Evolutionary conservation across 768 basidiomycete genomes (phyloP).

Genomic region (Sistotremastrum suecicum): DNA sequence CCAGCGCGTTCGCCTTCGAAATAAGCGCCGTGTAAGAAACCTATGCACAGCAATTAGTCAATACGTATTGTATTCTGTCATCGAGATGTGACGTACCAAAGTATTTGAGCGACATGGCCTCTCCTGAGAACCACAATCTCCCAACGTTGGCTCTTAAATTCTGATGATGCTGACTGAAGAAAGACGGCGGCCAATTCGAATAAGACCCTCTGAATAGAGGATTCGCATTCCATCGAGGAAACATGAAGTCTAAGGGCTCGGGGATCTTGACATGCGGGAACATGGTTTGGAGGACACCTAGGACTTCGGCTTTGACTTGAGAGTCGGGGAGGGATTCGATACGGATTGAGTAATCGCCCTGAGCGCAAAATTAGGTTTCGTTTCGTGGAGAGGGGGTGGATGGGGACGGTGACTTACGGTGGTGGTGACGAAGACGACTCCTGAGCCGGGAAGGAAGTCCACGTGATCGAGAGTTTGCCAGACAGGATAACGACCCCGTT

Average conservation of each 20-base stretch:
- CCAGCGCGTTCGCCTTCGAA: slow-evolving; percentile 35
- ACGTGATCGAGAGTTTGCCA: slow-evolving; percentile 53
- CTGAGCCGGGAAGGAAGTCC: slow-evolving; percentile 45
- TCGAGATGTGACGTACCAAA: slow-evolving; percentile 29
- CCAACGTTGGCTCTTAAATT: slow-evolving; percentile 43
- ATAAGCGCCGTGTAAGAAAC: slow-evolving; percentile 46
- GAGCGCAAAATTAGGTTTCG: neutral
- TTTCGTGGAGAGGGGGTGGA: neutral
- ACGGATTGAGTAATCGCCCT: slow-evolving; percentile 51
- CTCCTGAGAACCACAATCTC: slow-evolving; percentile 48
- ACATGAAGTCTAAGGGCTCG: slow-evolving; percentile 39
- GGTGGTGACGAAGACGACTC: slow-evolving; percentile 40
- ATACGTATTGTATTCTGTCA: neutral
- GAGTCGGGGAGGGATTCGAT: slow-evolving; percentile 37
- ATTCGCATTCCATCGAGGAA: slow-evolving; percentile 40
- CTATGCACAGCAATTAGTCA: slow-evolving; percentile 13
- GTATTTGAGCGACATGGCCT: slow-evolving; percentile 42
- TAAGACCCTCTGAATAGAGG: slow-evolving; percentile 46
- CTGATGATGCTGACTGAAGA: slow-evolving; percentile 35
- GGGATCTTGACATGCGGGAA: slow-evolving; percentile 40
- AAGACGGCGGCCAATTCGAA: slow-evolving; percentile 57
- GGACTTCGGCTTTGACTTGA: slow-evolving; percentile 36
- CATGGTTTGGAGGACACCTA: slow-evolving; percentile 45
- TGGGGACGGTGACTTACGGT: slow-evolving; percentile 17
- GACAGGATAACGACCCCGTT: slow-evolving; percentile 49